Evolutionary conservation across 23 red algal species (phyloP).

Genomic region (Chondrus crispus): DNA sequence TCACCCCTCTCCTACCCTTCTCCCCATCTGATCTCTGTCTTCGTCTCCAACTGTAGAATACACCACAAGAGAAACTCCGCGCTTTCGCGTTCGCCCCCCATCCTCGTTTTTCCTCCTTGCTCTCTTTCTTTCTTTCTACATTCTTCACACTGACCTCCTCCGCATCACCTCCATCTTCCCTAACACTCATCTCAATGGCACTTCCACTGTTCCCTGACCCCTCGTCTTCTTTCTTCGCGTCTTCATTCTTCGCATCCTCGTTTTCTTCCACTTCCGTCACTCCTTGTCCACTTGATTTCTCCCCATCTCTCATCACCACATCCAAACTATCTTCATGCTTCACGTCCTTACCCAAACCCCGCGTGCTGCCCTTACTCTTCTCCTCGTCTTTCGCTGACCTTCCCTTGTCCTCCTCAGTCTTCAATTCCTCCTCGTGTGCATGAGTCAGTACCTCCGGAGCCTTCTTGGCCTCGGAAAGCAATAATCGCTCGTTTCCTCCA

Average conservation of each 20-base stretch:
- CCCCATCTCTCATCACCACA: no score
- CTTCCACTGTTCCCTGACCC: neutral
- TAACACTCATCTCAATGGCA: neutral
- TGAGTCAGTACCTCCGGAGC: no score
- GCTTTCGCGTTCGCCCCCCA: neutral
- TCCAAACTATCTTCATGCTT: no score
- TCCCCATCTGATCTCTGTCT: neutral
- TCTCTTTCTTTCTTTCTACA: neutral
- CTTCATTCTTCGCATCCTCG: neutral
- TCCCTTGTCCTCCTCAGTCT: neutral
- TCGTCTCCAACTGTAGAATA: neutral
- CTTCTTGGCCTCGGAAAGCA: slow-evolving; percentile 7
- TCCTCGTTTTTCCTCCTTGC: neutral
- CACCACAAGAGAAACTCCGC: neutral
- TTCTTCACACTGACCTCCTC: neutral
- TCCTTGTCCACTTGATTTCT: no score
- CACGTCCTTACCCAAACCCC: neutral
- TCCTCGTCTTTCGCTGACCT: neutral
- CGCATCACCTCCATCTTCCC: neutral
- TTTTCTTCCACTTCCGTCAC: no score
- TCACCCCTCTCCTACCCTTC: neutral
- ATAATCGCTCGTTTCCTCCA: slow-evolving; percentile 18
- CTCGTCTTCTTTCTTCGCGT: neutral
- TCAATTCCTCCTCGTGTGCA: neutral
- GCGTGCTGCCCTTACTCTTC: neutral